Evolutionary conservation across 2,329 filamentous ascomycete genomes (phyloP).

Genomic region (Colletotrichum sp.): DNA sequence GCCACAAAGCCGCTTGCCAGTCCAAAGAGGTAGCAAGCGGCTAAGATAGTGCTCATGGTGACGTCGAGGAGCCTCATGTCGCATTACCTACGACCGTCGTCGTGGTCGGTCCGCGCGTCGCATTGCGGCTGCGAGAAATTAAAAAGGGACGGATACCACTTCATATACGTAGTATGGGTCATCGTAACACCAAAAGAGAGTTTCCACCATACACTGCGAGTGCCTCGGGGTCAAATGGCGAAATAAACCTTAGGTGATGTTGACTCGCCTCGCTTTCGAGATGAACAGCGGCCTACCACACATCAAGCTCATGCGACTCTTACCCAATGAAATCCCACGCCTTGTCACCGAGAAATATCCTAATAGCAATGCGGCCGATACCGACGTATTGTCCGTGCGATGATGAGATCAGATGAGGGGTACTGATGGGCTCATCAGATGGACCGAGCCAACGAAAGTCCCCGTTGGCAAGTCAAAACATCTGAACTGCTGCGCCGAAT

Average conservation of each 20-base stretch:
- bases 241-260: background rate
- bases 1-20: background rate
- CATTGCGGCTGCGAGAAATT: accelerated
- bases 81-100: background rate
- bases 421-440: background rate
- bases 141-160: too few relatives aligned
- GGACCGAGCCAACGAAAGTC: background rate
- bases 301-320: background rate
- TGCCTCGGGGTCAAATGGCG: background rate
- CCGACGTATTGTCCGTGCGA: background rate
- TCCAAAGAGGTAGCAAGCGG: background rate
- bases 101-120: background rate
- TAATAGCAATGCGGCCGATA: background rate
- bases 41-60: background rate
- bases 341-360: background rate
- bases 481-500: background rate
- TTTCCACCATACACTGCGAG: background rate
- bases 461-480: background rate
- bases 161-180: background rate
- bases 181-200: background rate
- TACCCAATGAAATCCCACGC: background rate
- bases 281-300: background rate
- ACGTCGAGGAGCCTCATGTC: background rate
- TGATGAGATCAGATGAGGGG: background rate
- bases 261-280: background rate